Conservation (phyloP, 306 rosid genomes). For the Corylus americana region DNA sequence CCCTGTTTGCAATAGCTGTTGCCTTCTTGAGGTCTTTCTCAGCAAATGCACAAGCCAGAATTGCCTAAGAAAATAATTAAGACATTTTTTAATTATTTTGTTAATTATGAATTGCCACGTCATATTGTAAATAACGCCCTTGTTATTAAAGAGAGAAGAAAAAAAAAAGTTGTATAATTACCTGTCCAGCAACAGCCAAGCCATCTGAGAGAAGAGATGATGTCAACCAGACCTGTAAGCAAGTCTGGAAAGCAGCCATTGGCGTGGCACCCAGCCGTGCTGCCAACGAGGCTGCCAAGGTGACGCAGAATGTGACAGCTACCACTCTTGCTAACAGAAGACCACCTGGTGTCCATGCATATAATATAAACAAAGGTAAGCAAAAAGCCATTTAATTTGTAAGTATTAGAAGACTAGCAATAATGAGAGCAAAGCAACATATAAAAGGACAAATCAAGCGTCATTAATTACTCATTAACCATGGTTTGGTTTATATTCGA, state of each 20-base stretch:
- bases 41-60: slow-evolving; percentile 84
- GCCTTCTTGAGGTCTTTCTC: slow-evolving; percentile 76
- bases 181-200: slow-evolving; percentile 91
- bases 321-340: slow-evolving; percentile 71
- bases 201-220: slow-evolving; percentile 95
- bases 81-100: too few species aligned
- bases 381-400: too few species aligned
- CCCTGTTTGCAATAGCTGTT: slow-evolving; percentile 53
- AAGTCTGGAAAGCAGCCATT: slow-evolving; percentile 96
- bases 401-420: too few species aligned
- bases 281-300: slow-evolving; percentile 87
- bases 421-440: too few species aligned
- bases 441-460: too few species aligned
- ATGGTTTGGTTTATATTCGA: too few species aligned
- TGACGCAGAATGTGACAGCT: slow-evolving; percentile 95
- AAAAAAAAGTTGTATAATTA: slow-evolving; percentile 6
- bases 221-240: slow-evolving; percentile 90
- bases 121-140: too few species aligned
- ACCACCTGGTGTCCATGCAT: slow-evolving; percentile 49
- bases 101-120: too few species aligned
- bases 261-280: slow-evolving; percentile 78
- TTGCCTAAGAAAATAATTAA: slow-evolving; percentile 48
- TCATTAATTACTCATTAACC: too few species aligned
- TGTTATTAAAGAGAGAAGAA: not conserved
- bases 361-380: not conserved